phyloP scores from a whole-genome alignment of 2,329 filamentous ascomycete genomes.

The Alternaria incomplexa region DNA sequence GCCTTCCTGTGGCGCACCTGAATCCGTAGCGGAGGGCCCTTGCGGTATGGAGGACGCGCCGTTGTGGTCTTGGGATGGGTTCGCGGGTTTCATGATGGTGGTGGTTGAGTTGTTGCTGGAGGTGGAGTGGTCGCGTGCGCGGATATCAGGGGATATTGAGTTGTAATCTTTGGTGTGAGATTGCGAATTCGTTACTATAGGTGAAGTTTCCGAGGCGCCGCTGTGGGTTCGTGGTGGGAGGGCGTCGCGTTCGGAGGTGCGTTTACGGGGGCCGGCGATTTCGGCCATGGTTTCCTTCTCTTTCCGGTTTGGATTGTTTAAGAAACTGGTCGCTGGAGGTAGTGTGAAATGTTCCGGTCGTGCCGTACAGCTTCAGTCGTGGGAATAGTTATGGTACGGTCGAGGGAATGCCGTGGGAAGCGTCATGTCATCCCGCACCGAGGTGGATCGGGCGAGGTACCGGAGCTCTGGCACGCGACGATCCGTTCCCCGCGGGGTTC shows the following conservation, averaged over 20 bases:
- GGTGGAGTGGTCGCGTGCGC: neutral
- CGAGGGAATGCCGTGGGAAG: neutral
- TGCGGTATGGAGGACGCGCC: neutral
- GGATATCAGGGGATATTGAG: slow-evolving; percentile 24
- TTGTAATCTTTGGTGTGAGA: slow-evolving; percentile 22
- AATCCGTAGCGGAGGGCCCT: neutral
- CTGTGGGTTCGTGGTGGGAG: neutral
- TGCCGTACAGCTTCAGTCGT: neutral
- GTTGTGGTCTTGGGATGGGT: neutral
- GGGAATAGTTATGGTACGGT: neutral
- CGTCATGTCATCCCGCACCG: slow-evolving; percentile 12
- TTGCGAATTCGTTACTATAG: slow-evolving; percentile 26
- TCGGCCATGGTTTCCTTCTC: neutral
- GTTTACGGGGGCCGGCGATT: slow-evolving; percentile 17
- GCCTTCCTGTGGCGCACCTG: neutral
- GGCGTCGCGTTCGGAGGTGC: slow-evolving; percentile 8
- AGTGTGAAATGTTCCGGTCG: neutral
- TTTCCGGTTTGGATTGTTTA: neutral
- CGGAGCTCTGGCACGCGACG: neutral
- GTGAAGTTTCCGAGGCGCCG: slow-evolving; percentile 37
- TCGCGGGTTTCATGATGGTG: too few relatives aligned
- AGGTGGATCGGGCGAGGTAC: neutral
- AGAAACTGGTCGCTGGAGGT: neutral
- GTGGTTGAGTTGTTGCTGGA: too few relatives aligned
- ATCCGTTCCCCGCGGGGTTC: neutral